Conservation (phyloP, 1,139 yeast genomes). For the Hemisphaericaspora subhashii region DNA sequence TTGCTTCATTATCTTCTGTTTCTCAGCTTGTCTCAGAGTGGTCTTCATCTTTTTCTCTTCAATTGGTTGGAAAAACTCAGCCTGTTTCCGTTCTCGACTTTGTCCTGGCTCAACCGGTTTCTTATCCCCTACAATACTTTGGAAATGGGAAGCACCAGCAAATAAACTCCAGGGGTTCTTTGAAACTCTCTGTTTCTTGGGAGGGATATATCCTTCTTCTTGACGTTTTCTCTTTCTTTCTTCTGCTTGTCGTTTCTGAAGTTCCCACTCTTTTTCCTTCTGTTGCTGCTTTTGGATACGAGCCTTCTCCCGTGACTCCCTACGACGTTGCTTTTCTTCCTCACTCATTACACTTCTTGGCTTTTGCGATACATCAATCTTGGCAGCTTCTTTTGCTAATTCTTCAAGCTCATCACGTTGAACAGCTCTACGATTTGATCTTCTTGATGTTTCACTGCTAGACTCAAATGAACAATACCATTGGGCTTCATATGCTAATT, state of each 20-base stretch:
- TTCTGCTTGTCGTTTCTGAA: no score
- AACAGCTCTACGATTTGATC: constrained; percentile 2
- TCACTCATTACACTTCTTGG: no score
- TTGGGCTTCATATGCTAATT: constrained; percentile 37
- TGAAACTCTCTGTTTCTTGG: no score
- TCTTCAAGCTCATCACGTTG: constrained; percentile 10
- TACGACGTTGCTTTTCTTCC: no score
- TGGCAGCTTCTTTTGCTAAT: constrained; percentile 5
- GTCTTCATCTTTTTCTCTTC: constrained; percentile 13
- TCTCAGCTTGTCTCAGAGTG: constrained; percentile 12
- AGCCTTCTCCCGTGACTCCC: no score
- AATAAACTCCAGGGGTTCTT: constrained; percentile 5
- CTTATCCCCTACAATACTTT: constrained; percentile 39
- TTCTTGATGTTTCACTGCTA: constrained; percentile 6
- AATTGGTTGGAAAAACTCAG: constrained; percentile 29
- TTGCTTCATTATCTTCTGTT: constrained; percentile 8
- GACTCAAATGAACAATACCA: constrained; percentile 28
- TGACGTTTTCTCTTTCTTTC: no score
- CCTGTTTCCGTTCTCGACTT: constrained; percentile 32
- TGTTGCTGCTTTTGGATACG: no score
- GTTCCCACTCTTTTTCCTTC: no score
- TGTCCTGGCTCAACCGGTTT: constrained; percentile 30
- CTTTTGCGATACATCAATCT: no score
- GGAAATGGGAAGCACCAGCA: constrained; percentile 38
- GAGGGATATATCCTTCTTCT: not conserved